A percentile compares a stretch with the other conserved stretches of the same genome.
Conservation (phyloP, 257 asterid genomes). For the Echium plantagineum region DNA sequence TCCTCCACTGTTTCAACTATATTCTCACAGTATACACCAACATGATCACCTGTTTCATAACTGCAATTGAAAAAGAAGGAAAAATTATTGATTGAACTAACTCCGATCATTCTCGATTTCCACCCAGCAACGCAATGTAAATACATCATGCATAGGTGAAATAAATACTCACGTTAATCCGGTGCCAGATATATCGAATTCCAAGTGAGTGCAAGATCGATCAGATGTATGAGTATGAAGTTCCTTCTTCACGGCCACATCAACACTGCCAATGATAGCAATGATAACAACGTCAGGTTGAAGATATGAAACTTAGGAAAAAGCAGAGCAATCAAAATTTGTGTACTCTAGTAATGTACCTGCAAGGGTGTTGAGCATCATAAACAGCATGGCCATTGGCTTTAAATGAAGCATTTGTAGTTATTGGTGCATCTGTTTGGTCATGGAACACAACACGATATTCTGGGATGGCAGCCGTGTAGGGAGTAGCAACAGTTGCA, state of each 20-base stretch:
- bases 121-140: slow-evolving; percentile 3
- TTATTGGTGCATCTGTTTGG: slow-evolving; percentile 21
- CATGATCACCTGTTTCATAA: slow-evolving; percentile 96
- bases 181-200: slow-evolving; percentile 87
- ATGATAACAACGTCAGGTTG: slow-evolving; percentile 4
- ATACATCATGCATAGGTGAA: background rate
- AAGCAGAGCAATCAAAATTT: background rate
- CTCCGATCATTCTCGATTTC: background rate
- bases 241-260: slow-evolving; percentile 80
- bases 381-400: slow-evolving; percentile 40
- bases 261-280: slow-evolving; percentile 39
- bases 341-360: slow-evolving; percentile 26
- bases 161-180: slow-evolving; percentile 58
- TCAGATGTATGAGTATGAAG: slow-evolving; percentile 90
- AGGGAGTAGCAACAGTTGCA: slow-evolving; percentile 63
- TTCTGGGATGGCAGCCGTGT: slow-evolving; percentile 86
- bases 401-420: slow-evolving; percentile 29
- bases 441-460: slow-evolving; percentile 76
- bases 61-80: slow-evolving; percentile 24
- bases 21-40: slow-evolving; percentile 94
- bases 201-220: slow-evolving; percentile 95
- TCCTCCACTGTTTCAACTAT: slow-evolving; percentile 73
- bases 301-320: background rate
- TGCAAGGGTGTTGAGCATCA: slow-evolving; percentile 95
- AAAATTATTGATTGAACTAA: background rate